Evolutionary conservation across 495 filamentous ascomycete genomes (phyloP), one percentile per base, ranked within the genome.

Genomic region (Astrocystis sublimbata): DNA sequence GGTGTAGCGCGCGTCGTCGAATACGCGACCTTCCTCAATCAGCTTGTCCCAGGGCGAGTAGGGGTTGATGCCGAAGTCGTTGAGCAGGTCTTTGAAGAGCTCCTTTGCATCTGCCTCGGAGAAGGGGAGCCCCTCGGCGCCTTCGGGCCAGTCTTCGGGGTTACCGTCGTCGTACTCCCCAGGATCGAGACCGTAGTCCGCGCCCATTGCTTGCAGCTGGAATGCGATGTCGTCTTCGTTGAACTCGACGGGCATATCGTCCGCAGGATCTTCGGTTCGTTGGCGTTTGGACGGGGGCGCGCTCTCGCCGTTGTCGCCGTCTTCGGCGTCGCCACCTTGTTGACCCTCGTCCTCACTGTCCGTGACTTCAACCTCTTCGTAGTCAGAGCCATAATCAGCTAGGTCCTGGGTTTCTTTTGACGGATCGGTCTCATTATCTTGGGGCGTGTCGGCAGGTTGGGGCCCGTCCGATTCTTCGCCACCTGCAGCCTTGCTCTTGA

Each of bases 211-310:
- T 13, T 89, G 89, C 8, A 98, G 80, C 70, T 98, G 94, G 65
- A 89, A 93, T 33, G 90, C 92, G 62, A 98, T 93, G 70, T 98
- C 96, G 43, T 93, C 93, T 71, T 98, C 94, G 26, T 91, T 90
- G 69, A 98, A 97, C 65, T 98, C 94, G 41, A 96, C 71, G 0
- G 90, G 88, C 19, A 70, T 67, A 24, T 86, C 79, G 17, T 77
- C 77, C 5, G 65, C 53, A 41, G 75, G 76, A 1, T 85, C 84
- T 62, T 88, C 85, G 13, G 84, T 90, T 41, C 83, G 84, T 62
- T 86, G 85, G 10, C 89, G 85, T 70, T 93, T 93, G 15, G 80
- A 76, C 3, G 83, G 75, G 47, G 85, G 79, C 13, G 75, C 77
- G 19, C 80, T 79, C 6, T 83, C 78, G 30, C 78, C 75, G 13